Evolutionary conservation across 805 yeast species (phyloP), one percentile per base, ranked within the genome.

Genomic region (Starmerella stigmatis): DNA sequence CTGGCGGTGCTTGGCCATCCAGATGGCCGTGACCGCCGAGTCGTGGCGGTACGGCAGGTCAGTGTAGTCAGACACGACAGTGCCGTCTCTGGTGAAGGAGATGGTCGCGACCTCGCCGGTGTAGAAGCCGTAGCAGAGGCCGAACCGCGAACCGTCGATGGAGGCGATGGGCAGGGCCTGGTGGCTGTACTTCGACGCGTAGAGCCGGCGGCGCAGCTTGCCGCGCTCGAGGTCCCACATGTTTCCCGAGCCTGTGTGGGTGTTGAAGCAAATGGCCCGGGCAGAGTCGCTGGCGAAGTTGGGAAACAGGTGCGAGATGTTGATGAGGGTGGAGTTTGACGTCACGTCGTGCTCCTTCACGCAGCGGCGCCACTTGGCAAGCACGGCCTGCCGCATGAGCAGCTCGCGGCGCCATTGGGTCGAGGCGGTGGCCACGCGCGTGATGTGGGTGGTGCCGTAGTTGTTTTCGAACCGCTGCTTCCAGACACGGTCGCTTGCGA

Each of bases 401-500:
- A 55, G 49, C 50, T 62, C 65, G 10, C 52, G 47, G 21, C 63
- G 55, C 65, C 65, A 62, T 17, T 44, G 41, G 34, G 49, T 35
- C 43, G 42, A 54, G 31, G 33, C 52, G 26, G 43, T 26, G 31
- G 30, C 33, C 11, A 58, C 50, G 21, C 59, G 57, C 23, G 57
- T 54, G 35, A 60, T 54, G 27, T 37, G 40, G 15, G 37, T 21
- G 8, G 57, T 53, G 30, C 53, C 54, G 48, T 48, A 62, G 27
- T 47, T 45, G 29, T 49, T 47, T 15, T 20, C 39, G 41, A 62
- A 62, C 20, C 52, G 47, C 27, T 45, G 54, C 30, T 55, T 36
- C 64, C 64, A 62, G n/a, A 57, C 47, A 3, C 52, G 45, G 25
- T 62, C 64, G 43, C 57, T 50, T n/a, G 57, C 53, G 15, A 52